Conservation (phyloP, 352 stramenopile genomes). For the Peronospora destructor region DNA sequence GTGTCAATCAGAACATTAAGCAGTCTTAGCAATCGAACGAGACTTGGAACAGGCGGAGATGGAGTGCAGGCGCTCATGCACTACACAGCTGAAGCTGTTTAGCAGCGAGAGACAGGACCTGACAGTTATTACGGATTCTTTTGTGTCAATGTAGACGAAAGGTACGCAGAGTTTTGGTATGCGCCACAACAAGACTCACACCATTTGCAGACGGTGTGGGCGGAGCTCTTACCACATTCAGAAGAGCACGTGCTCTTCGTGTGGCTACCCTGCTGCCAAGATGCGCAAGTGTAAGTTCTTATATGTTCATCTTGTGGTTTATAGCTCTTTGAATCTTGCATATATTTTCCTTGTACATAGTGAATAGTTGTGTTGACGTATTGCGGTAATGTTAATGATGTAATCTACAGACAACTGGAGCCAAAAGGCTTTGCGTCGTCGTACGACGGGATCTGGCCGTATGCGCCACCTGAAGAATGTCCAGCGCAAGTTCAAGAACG, state of each 20-base stretch:
- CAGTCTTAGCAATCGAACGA: background rate
- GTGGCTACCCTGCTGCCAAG: slow-evolving; percentile 97
- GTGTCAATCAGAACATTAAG: slow-evolving; percentile 10
- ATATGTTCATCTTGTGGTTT: background rate
- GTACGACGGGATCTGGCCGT: slow-evolving; percentile 94
- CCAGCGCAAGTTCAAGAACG: slow-evolving; percentile 99
- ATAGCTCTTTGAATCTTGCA: slow-evolving; percentile 2
- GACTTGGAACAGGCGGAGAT: slow-evolving; percentile 2
- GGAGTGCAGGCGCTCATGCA: background rate
- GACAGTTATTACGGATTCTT: slow-evolving; percentile 14
- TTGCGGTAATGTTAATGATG: background rate
- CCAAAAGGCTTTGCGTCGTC: slow-evolving; percentile 96
- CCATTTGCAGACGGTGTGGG: slow-evolving; percentile 97
- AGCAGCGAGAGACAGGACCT: slow-evolving; percentile 6
- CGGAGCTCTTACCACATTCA: slow-evolving; percentile 99
- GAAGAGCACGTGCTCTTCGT: slow-evolving; percentile 98
- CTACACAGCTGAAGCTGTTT: background rate
- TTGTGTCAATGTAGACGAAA: slow-evolving; percentile 91
- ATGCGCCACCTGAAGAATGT: slow-evolving; percentile 99
- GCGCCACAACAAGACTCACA: slow-evolving; percentile 99
- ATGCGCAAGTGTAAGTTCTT: slow-evolving; percentile 91
- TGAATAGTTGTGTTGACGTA: background rate
- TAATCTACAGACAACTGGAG: slow-evolving; percentile 88
- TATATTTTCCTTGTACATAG: background rate
- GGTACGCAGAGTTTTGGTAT: slow-evolving; percentile 99